Base-by-base conservation (phyloP, 2,329 filamentous ascomycete genomes). In the Gaeumannomyces tritici region DNA sequence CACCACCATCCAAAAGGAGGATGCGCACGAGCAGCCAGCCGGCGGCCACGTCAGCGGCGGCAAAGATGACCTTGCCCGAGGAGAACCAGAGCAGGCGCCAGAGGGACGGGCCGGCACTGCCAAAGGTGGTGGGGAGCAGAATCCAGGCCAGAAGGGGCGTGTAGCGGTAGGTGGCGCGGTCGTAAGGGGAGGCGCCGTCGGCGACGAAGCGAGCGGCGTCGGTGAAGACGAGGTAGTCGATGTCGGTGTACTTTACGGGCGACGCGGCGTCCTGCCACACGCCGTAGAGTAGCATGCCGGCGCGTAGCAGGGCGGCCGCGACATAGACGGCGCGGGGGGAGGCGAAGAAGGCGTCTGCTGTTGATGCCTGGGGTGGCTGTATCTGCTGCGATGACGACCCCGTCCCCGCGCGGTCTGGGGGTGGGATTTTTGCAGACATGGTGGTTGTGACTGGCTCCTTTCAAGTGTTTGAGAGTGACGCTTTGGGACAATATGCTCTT, bases 161-260 rank as follows among this genome's bases (percentile, higher is more conserved):
- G 79, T 99, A 99, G 64, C 95, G 89, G 78, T 99, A 99, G 0
- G 95, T 99, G 71, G 95, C 93, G 62, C 95, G 86, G 55, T 84
- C 83, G 73, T 99, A 99, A 1, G 95, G 95, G 0, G 90, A 90
- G 58, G 78, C 76, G 4, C 84, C 84, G 26, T n/a, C 75, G 78
- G 4, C 87, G 56, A 91, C 75, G 74, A 89, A 93, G 66, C 90
- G 89, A 2, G 95, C 86, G 29, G 95, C 95, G 74, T 98, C 93
- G 59, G 95, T 98, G 80, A 99, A 99, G 73, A 99, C 95, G 67
- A 92, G 87, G 76, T 99, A 99, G 80, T 99, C 95, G 70, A 99
- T 97, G 76, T 99, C 95, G 61, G 95, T 99, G 79, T 98, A 99
- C 77, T 98, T 98, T 71, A 99, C 78, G 18, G 93, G 88, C 9